Conservation (phyloP, 2,329 filamentous ascomycete species). For the Nemania bipapillata region DNA sequence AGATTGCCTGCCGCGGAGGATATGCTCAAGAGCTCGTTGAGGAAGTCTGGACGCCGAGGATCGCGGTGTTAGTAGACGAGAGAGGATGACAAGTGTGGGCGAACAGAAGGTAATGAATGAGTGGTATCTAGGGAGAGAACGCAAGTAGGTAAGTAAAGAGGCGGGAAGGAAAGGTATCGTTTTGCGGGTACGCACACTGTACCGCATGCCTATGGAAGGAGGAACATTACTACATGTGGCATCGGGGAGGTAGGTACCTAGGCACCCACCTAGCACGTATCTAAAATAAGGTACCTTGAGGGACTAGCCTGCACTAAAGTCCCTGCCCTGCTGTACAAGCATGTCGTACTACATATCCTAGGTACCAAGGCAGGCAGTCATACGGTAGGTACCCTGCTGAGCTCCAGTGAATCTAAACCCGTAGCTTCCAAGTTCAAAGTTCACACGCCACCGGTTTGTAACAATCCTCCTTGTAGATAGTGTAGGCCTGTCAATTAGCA, state of each 20-base stretch:
- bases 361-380: too few relatives aligned
- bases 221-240: slow-evolving; percentile 21
- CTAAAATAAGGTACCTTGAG: slow-evolving; percentile 8
- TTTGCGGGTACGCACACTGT: slow-evolving; percentile 18
- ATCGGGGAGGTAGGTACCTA: neutral
- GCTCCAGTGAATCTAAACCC: neutral
- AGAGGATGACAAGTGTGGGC: slow-evolving; percentile 19
- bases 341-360: neutral
- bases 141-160: slow-evolving; percentile 25
- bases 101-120: slow-evolving; percentile 9
- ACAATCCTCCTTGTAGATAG: neutral
- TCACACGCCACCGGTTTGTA: neutral
- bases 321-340: neutral
- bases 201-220: neutral
- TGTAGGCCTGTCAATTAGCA: neutral
- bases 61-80: slow-evolving; percentile 20
- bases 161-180: slow-evolving; percentile 26
- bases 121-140: slow-evolving; percentile 12
- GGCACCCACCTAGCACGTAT: slow-evolving; percentile 3
- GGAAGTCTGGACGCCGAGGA: neutral
- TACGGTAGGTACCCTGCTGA: neutral
- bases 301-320: neutral
- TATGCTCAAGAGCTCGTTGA: neutral
- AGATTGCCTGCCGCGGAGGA: neutral
- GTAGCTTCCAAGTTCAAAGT: neutral